Conservation (phyloP, 2,329 filamentous ascomycete species). For the Penicillium frequentans region DNA sequence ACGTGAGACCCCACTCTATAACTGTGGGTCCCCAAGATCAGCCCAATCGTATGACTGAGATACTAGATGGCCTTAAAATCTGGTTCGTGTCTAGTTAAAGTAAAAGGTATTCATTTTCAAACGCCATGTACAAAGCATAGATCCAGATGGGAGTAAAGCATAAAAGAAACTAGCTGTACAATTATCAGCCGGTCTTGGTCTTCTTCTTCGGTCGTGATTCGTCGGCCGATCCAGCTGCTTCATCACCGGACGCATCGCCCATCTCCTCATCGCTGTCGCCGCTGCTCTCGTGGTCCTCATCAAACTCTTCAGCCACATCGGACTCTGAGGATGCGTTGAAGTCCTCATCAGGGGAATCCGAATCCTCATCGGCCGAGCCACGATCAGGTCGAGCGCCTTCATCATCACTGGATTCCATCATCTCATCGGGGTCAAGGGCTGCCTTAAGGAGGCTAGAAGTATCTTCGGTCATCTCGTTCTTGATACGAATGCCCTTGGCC, state of each 20-base stretch:
- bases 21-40: not conserved
- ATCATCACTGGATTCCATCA: conserved; percentile 79
- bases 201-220: conserved; percentile 65
- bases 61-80: not conserved
- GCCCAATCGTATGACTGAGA: not conserved
- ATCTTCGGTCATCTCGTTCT: conserved; percentile 98
- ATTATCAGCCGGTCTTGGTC: conserved; percentile 50
- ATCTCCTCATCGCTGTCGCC: conserved; percentile 66
- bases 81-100: too few species aligned
- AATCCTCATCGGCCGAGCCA: conserved; percentile 92
- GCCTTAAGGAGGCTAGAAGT: conserved; percentile 68
- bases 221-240: conserved; percentile 39
- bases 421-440: conserved; percentile 78
- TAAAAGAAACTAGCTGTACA: conserved; percentile 14
- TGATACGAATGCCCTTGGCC: conserved; percentile 88
- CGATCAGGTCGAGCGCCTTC: conserved; percentile 72
- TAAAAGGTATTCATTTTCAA: not conserved
- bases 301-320: conserved; percentile 94
- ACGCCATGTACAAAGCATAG: not conserved
- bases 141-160: not conserved
- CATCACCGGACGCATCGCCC: conserved; percentile 47
- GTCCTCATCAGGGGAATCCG: conserved; percentile 93
- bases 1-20: not conserved
- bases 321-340: conserved; percentile 91
- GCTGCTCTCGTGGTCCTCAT: conserved; percentile 85